Percentiles rank a stretch among this genome's conserved stretches.
phyloP scores from a whole-genome alignment of 176 grass and related monocot genomes.

The Chloris gayana region DNA sequence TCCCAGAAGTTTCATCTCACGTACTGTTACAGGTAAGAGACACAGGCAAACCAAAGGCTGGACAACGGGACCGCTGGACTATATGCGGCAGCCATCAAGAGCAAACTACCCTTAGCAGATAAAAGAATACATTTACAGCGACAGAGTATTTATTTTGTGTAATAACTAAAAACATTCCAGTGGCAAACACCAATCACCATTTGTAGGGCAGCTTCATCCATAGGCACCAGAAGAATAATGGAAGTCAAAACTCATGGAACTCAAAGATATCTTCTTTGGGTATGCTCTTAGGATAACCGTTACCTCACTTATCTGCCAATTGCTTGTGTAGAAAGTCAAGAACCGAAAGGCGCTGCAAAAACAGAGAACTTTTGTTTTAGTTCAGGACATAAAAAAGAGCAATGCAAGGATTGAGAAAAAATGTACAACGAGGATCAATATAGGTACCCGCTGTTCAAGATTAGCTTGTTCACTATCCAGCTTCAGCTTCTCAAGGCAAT shows the following conservation, averaged over 20 bases:
- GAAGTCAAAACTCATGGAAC: neutral
- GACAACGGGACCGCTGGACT: neutral
- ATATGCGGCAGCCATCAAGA: slow-evolving; percentile 8
- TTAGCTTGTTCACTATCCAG: slow-evolving; percentile 61
- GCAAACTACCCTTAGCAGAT: neutral
- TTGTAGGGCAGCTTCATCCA: slow-evolving; percentile 19
- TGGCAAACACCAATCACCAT: neutral
- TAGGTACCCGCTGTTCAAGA: slow-evolving; percentile 66
- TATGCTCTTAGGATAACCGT: neutral
- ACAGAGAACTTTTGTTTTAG: neutral
- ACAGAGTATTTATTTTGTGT: slow-evolving; percentile 15
- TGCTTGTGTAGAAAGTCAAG: slow-evolving; percentile 79
- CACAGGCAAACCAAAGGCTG: neutral
- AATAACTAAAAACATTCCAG: neutral
- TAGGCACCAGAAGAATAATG: slow-evolving; percentile 3
- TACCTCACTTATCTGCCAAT: slow-evolving; percentile 50
- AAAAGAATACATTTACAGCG: slow-evolving; percentile 25
- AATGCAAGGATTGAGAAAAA: neutral
- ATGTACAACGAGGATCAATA: neutral
- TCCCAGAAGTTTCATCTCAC: slow-evolving; percentile 29
- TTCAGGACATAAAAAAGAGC: neutral
- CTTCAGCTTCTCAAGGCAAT: slow-evolving; percentile 86
- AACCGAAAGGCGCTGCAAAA: slow-evolving; percentile 65
- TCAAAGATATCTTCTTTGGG: neutral
- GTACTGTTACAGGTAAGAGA: neutral